Percentiles rank a stretch among this genome's conserved stretches.
Conservation (phyloP, 78 protist genomes). For the Dictyostelium firmibasis region DNA sequence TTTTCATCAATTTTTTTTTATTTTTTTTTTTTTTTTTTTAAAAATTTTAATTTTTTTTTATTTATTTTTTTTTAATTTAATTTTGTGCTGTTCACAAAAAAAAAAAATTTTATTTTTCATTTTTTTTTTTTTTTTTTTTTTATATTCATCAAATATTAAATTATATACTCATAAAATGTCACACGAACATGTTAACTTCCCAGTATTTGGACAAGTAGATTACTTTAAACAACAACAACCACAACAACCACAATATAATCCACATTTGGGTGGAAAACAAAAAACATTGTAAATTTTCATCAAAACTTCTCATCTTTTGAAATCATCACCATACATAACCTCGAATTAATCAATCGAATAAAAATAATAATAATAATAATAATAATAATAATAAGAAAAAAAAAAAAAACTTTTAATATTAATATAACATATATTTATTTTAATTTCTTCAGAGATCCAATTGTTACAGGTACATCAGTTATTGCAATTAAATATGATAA, state of each 20-base stretch:
- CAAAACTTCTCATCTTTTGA: too few species aligned
- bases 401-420: not conserved
- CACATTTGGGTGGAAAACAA: slow-evolving; percentile 22
- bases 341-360: not conserved
- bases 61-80: not conserved
- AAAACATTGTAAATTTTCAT: slow-evolving; percentile 34
- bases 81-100: not conserved
- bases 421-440: not conserved
- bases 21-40: too few species aligned
- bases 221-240: slow-evolving; percentile 13
- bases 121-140: not conserved
- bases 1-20: too few species aligned
- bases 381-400: not conserved
- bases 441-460: slow-evolving; percentile 70
- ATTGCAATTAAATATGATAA: slow-evolving; percentile 93
- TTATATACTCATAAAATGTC: not conserved
- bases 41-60: not conserved
- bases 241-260: not conserved
- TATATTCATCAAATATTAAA: not conserved
- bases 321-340: not conserved
- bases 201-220: slow-evolving; percentile 71
- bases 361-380: too few species aligned
- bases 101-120: not conserved
- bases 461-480: slow-evolving; percentile 96
- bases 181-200: slow-evolving; percentile 35